These are phyloP conservation scores for Yamadazyma kitorensis DNA, from an alignment of 805 yeast species.

Conservation along the genomic window DNA sequence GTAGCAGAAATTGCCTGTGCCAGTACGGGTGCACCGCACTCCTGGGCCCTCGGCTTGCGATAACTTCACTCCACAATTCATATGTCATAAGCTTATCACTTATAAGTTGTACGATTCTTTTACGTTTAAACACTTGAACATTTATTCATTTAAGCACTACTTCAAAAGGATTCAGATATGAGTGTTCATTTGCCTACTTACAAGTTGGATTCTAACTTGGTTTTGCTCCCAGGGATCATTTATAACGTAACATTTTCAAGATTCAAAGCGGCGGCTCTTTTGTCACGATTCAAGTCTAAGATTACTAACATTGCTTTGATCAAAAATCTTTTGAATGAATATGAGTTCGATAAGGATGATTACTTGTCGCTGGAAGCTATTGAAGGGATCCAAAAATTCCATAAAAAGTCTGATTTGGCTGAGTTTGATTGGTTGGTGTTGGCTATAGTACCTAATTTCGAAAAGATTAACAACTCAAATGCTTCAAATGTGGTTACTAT, in stretches of 20 bases:
- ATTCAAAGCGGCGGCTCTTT: slow-evolving; percentile 44
- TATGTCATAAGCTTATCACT: too few relatives aligned
- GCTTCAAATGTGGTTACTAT: slow-evolving; percentile 34
- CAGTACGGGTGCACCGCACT: too few relatives aligned
- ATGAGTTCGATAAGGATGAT: slow-evolving; percentile 26
- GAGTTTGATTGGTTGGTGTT: slow-evolving; percentile 38
- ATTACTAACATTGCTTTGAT: slow-evolving; percentile 25
- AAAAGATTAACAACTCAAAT: slow-evolving; percentile 21
- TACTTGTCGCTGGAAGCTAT: slow-evolving; percentile 28
- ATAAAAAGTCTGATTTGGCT: slow-evolving; percentile 14
- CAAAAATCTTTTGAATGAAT: slow-evolving; percentile 31
- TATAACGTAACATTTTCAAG: slow-evolving; percentile 55
- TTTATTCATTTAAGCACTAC: too few relatives aligned
- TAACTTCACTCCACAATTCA: too few relatives aligned
- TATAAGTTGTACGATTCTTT: too few relatives aligned
- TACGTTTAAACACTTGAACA: too few relatives aligned
- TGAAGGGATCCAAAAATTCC: slow-evolving; percentile 27
- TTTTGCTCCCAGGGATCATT: slow-evolving; percentile 60
- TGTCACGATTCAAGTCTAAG: slow-evolving; percentile 39
- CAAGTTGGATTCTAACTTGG: slow-evolving; percentile 40
- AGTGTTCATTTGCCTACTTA: slow-evolving; percentile 36
- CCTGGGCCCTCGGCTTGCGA: too few relatives aligned
- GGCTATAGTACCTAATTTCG: slow-evolving; percentile 33
- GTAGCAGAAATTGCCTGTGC: too few relatives aligned
- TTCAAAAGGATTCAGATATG: too few relatives aligned